A percentile compares a stretch with the other conserved stretches of the same genome.
Evolutionary conservation across 2,329 filamentous ascomycete species (phyloP).

Genomic region (Rhinocladiella mackenziei): DNA sequence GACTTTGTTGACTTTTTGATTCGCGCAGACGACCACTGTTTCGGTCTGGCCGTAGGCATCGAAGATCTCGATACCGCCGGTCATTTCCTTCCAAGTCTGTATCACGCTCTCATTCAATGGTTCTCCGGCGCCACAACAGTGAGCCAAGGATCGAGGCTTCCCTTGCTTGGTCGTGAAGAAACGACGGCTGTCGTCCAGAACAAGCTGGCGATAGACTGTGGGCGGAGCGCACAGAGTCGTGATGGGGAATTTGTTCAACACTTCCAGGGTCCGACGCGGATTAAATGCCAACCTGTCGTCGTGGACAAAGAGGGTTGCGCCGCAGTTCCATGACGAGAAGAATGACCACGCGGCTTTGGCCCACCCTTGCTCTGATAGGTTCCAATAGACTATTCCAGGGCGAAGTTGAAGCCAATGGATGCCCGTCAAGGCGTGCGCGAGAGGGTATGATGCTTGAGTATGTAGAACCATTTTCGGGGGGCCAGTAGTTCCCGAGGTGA

Average conservation of each 20-base stretch:
- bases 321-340: conserved; percentile 41
- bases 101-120: conserved; percentile 42
- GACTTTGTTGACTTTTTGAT: conserved; percentile 36
- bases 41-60: conserved; percentile 44
- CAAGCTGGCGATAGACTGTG: conserved; percentile 41
- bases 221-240: conserved; percentile 42
- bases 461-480: conserved; percentile 43
- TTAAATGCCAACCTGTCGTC: conserved; percentile 38
- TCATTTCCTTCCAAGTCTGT: conserved; percentile 36
- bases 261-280: conserved; percentile 32
- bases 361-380: conserved; percentile 43
- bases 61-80: conserved; percentile 36
- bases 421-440: conserved; percentile 40
- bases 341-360: conserved; percentile 43
- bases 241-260: conserved; percentile 39
- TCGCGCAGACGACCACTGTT: conserved; percentile 40
- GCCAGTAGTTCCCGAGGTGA: conserved; percentile 41
- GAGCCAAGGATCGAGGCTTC: conserved; percentile 33
- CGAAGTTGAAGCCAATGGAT: conserved; percentile 38
- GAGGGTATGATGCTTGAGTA: conserved; percentile 41
- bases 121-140: conserved; percentile 40
- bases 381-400: conserved; percentile 40
- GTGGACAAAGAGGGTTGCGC: conserved; percentile 41
- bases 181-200: conserved; percentile 34
- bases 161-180: conserved; percentile 28